Percentiles rank a stretch among this genome's conserved stretches.
Conservation (phyloP, 345 rosid genomes). For the Turnera subulata region DNA sequence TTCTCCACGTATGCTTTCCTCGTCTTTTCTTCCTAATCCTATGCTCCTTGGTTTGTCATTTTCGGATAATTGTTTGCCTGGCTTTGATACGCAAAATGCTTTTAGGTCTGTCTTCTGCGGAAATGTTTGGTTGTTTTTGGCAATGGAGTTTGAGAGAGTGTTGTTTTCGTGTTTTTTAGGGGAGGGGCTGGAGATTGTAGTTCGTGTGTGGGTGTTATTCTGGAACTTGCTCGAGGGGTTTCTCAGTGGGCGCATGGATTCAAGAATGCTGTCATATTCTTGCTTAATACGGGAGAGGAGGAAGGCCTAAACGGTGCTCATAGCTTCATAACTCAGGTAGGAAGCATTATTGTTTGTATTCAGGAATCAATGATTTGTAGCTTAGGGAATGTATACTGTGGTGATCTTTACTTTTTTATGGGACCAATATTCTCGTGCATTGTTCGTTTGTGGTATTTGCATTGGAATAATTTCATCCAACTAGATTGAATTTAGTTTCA, state of each 20-base stretch:
- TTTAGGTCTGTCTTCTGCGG: no score
- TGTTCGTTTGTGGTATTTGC: no score
- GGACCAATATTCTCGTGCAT: no score
- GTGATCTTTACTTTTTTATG: no score
- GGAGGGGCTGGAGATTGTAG: slow-evolving; percentile 99
- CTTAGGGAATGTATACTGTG: no score
- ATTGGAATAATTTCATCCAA: not conserved
- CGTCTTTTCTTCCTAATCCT: slow-evolving; percentile 13
- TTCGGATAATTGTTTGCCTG: no score
- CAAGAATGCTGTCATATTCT: slow-evolving; percentile 77
- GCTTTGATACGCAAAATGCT: no score
- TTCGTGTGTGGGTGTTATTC: slow-evolving; percentile 90
- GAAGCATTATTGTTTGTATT: slow-evolving; percentile 1
- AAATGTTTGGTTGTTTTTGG: not conserved
- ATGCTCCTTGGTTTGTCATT: no score
- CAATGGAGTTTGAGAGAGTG: not conserved
- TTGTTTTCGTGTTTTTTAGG: slow-evolving; percentile 43
- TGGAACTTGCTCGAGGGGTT: slow-evolving; percentile 90
- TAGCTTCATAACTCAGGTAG: slow-evolving; percentile 94
- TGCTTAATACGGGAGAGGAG: slow-evolving; percentile 93
- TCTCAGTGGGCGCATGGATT: slow-evolving; percentile 97
- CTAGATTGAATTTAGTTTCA: slow-evolving; percentile 16
- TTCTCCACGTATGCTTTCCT: slow-evolving; percentile 67
- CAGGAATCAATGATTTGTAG: no score
- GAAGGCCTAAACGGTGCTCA: slow-evolving; percentile 98